Base-by-base conservation (phyloP, 208 protist species). In the Trypanosomatidae sp. region DNA sequence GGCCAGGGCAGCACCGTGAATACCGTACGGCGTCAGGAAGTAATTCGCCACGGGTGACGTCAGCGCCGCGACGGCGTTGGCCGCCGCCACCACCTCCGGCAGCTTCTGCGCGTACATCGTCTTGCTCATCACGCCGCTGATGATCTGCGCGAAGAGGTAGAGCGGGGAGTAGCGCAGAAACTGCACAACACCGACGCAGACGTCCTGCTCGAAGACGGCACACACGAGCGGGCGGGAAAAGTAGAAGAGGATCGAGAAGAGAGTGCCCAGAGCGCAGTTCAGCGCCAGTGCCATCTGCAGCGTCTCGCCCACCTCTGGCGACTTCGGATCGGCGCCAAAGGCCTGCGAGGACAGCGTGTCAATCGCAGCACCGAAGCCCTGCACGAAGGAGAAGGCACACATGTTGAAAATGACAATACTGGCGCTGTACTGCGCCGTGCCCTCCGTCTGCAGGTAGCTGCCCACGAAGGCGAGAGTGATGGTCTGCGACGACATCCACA, bases 311-410 rank as follows among this genome's bases (percentile, higher is more conserved):
- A 90, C 83, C 46, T 88, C 68, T 22, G 82, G 82, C 50, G 86
- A 91, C 30, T 77, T 80, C 17, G 76, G 73, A 62, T 91, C 75
- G 3, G 75, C 73, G 41, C 89, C 89, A 65, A 81, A 91, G 19
- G 89, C 86, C 65, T 94, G 89, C n/a, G 89, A 90, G 43, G 83
- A 82, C 30, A 91, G 80, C 7, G 89, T 91, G 78, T 94, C 86
- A 53, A 94, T 90, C 36, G 89, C 86, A 6, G 85, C 79, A 58
- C 81, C 83, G 59, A 91, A 85, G 28, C 87, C 87, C 65, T 78
- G 80, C 30, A 87, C 70, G 60, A 95, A 75, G 52, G 83, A 91
- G 68, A 91, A 88, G 28, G 83, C 87, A 25, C 71, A 79, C 55
- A 90, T 79, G 78, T 95, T 90, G 78, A 92, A 91, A n/a, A 92